These are phyloP conservation scores for Lyophyllum atratum DNA, from an alignment of 768 basidiomycete species.

Conservation along the genomic window DNA sequence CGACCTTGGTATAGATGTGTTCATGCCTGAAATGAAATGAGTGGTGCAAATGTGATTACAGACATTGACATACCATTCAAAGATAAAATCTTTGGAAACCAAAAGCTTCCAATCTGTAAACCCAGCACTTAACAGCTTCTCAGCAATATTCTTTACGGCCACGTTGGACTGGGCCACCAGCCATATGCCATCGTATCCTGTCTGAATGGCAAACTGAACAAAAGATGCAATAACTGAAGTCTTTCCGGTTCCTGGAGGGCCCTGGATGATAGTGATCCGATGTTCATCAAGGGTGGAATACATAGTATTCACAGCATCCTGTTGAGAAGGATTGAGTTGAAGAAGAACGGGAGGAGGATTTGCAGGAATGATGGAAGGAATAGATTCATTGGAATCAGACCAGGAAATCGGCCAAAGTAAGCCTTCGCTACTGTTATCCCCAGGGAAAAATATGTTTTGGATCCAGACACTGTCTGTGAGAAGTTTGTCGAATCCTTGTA, in stretches of 20 bases:
- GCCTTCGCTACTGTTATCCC: constrained; percentile 16
- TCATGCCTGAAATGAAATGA: constrained; percentile 64
- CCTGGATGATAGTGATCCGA: constrained; percentile 47
- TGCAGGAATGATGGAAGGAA: not conserved
- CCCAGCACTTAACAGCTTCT: constrained; percentile 61
- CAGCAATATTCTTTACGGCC: constrained; percentile 88
- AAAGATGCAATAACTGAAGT: constrained; percentile 71
- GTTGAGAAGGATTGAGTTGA: constrained; percentile 48
- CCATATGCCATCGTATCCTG: constrained; percentile 60
- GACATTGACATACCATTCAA: constrained; percentile 52
- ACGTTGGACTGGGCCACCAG: constrained; percentile 85
- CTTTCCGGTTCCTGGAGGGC: constrained; percentile 73
- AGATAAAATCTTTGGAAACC: constrained; percentile 69
- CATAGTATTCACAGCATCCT: constrained; percentile 49
- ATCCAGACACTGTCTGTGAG: constrained; percentile 48
- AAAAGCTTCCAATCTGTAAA: constrained; percentile 65
- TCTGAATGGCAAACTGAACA: constrained; percentile 48
- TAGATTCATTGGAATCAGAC: constrained; percentile 15
- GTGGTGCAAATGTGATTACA: constrained; percentile 2
- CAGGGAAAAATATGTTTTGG: constrained; percentile 47
- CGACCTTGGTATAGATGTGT: constrained; percentile 59
- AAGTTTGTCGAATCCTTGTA: constrained; percentile 40
- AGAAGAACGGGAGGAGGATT: constrained; percentile 4
- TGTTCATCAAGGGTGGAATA: constrained; percentile 35
- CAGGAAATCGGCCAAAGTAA: constrained; percentile 45